phyloP scores from a whole-genome alignment of 2,329 filamentous ascomycete genomes.

The Hyphodiscus sp. region DNA sequence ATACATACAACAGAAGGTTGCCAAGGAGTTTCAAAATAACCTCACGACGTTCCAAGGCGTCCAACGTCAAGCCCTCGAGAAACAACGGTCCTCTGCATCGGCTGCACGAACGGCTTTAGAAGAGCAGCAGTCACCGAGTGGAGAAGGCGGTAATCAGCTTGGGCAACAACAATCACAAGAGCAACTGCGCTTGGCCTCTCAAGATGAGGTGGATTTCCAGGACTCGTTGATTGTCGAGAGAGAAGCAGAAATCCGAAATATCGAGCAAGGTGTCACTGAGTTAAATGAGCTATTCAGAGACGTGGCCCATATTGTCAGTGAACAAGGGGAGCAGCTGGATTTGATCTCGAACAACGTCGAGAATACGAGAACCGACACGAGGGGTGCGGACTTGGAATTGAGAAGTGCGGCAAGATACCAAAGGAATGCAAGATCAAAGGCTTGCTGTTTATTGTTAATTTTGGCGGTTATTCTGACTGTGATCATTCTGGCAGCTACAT shows the following conservation, averaged over 20 bases:
- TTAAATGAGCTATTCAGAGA: constrained; percentile 95
- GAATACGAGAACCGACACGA: constrained; percentile 71
- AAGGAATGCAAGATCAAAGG: constrained; percentile 90
- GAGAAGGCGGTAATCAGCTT: constrained; percentile 31
- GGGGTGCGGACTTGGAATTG: constrained; percentile 79
- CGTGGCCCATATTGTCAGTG: constrained; percentile 93
- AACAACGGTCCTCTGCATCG: constrained; percentile 78
- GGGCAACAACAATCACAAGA: constrained; percentile 63
- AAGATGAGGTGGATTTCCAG: constrained; percentile 96
- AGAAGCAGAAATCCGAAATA: constrained; percentile 93
- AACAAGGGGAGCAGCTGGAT: constrained; percentile 85
- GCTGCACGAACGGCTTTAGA: constrained; percentile 78
- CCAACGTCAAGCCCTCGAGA: constrained; percentile 86
- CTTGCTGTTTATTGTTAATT: constrained; percentile 85
- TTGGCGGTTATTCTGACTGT: constrained; percentile 84
- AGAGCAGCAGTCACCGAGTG: constrained; percentile 39
- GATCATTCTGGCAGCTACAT: constrained; percentile 76
- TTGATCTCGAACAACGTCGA: constrained; percentile 86
- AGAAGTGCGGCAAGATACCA: constrained; percentile 85
- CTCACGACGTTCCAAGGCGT: constrained; percentile 87
- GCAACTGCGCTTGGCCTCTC: constrained; percentile 73
- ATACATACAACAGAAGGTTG: constrained; percentile 92
- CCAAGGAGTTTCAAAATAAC: constrained; percentile 83
- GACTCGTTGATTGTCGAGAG: constrained; percentile 93
- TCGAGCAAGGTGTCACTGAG: constrained; percentile 92